Percentiles rank a stretch among this genome's conserved stretches.
These are phyloP conservation scores for Paecilomyces formosus DNA, from an alignment of 2,329 filamentous ascomycete genomes.

Conservation along the genomic window DNA sequence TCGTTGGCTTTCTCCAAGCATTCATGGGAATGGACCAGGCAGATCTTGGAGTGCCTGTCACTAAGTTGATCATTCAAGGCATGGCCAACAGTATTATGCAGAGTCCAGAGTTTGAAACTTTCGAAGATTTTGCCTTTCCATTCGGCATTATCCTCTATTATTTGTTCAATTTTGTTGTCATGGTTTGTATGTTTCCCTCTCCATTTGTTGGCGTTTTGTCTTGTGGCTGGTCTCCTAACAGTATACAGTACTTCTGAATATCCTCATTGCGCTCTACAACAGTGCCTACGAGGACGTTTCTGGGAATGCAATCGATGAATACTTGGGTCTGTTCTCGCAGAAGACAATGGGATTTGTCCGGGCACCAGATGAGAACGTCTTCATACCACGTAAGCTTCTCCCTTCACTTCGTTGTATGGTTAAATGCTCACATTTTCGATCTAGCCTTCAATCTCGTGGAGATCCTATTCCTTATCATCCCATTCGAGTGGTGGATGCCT, in stretches of 20 bases:
- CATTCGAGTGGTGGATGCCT: constrained; percentile 95
- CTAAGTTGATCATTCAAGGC: constrained; percentile 40
- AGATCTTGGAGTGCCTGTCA: constrained; percentile 56
- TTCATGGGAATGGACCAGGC: constrained; percentile 87
- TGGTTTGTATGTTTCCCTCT: constrained; percentile 51
- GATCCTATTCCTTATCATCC: constrained; percentile 67
- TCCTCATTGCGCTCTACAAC: constrained; percentile 95
- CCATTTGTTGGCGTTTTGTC: not conserved
- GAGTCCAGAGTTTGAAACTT: constrained; percentile 80
- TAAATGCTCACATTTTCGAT: not conserved
- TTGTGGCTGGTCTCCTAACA: constrained; percentile 5
- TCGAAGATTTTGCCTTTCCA: constrained; percentile 83
- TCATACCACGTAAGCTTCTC: constrained; percentile 61
- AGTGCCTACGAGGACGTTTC: constrained; percentile 93
- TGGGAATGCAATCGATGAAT: constrained; percentile 88
- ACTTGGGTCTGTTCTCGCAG: constrained; percentile 82
- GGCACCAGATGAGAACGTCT: constrained; percentile 96
- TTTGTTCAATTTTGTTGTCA: constrained; percentile 93
- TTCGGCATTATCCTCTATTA: constrained; percentile 97
- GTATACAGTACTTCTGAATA: constrained; percentile 68
- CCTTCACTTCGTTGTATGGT: not conserved
- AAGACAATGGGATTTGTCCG: constrained; percentile 97
- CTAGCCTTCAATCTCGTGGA: constrained; percentile 82
- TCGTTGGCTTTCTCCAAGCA: constrained; percentile 75
- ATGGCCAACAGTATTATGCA: constrained; percentile 87